Evolutionary conservation across 306 rosid species (phyloP), one percentile per base, ranked within the genome.

Genomic region (Pachyrhizus erosus): DNA sequence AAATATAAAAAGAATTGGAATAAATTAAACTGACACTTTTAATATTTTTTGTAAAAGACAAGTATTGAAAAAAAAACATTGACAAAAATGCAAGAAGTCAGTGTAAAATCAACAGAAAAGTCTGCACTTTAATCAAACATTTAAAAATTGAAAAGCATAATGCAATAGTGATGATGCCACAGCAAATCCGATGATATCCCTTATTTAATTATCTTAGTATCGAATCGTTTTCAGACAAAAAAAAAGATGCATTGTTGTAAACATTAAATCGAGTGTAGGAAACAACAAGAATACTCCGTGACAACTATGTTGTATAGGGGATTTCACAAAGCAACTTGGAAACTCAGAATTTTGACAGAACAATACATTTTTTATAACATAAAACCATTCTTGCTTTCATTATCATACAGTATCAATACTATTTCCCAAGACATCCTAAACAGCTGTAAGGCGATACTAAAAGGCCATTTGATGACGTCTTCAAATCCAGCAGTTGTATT

Each of bases 271-370:
- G 46, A 74, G 26, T 78, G 33, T n/a, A 69, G 31, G 77, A 65
- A 52, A 7, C 83, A 54, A 2, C 85, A 68, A 62, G 60, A 60
- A 62, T 71, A 52, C 54, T 76, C 71, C 76, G 39, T 33, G 52
- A 71, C 70, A 33, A 77, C 62, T 23, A 39, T 42, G 87, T 57
- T 55, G 46, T 13, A 64, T 29, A 34, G 5, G 49, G 12, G 17
- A 80, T 83, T 72, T 24, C 20, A 73, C 75, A 77, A 23, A 29
- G 68, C 51, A 83, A 54, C 60, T 80, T 70, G 71, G 46, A 31
- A 73, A 75, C 46, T 77, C 74, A 33, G 34, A 68, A n/a, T 66
- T 79, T 69, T 33, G 76, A 43, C 69, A 72, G 55, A 73, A 76
- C 48, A 24, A 21, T 73, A 74, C 71, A 87, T 52, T 70, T 75